Base-by-base conservation (phyloP, 257 asterid genomes). In the Rehmannia glutinosa region DNA sequence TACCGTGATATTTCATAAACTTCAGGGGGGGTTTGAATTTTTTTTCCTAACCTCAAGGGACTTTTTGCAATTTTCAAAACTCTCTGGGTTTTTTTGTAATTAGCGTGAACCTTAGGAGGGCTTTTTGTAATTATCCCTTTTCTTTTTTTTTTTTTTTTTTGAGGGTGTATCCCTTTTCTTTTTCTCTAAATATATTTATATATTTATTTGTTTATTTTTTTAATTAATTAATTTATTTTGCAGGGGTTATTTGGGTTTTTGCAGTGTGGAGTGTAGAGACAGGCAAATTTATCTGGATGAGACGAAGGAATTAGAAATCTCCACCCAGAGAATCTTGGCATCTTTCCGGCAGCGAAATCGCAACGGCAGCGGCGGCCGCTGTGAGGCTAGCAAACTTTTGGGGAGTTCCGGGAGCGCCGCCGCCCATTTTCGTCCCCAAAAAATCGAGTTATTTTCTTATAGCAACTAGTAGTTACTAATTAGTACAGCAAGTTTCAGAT, bases 161-260 rank as follows among this genome's bases (percentile, higher is more conserved):
- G 3, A 3, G 8, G 8, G 23, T 13, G 27, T 5, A 24, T n/a
- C 2, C 33, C 33, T 28, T 17, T 10, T 8, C 19, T 27, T 46
- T 28, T 16, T 21, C 19, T 20, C 7, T 16, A n/a, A 17, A 5
- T 15, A 7, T 4, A 9, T 21, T n/a, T 16, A 8, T 21, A 46
- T 0, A 38, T 2, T 46, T 9, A 2, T 20, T 32, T 16, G 5
- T 4, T 33, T 4, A 33, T 33, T 33, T 33, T 33, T 33, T 10
- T 33, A 33, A 33, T 33, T 33, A 33, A 1, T 4, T 33, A 33
- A 4, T 1, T 33, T 4, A 33, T 0, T 16, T 0, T 81, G 75
- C 88, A 88, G 86, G 83, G 96, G 97, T 25, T 89, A 87, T 73
- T 59, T 80, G 55, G 89, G 95, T 0, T 89, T 87, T 59, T 89